Evolutionary conservation across 192 early-diverging fungal species (phyloP), one percentile per base, ranked within the genome.

Genomic region (Gigaspora rosea): DNA sequence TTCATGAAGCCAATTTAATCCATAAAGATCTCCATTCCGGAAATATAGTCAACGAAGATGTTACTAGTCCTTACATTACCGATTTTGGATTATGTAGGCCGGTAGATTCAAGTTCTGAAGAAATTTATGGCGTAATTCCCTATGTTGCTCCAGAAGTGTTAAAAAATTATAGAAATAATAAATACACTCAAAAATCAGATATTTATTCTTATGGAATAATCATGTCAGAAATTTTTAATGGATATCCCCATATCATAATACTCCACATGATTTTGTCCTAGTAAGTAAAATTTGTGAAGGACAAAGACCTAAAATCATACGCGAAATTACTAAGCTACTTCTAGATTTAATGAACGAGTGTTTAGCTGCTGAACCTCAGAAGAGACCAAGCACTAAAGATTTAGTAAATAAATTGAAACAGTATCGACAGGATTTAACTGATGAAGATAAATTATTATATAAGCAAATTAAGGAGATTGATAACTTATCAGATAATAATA

Each of bases 21-120:
- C 84, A 85, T 67, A 69, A 79, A 15, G 82, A 85, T 69, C 73
- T 85, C 8, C 84, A 85, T 73, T 77, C 73, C 66, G 82, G 82
- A n/a, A 85, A 85, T 70, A 85, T 85, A 32, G 52, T 83, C 74
- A 81, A 78, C 36, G 64, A 78, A 58, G 2, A 10, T 73, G 9
- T 3, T 8, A 27, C 16, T 20, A 8, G 2, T 48, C 63, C 71
- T 73, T 57, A 72, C 56, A 77, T 80, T 78, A 64, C 77, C 73
- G 33, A 80, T 81, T 52, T 81, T 75, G 72, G 78, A 78, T 67
- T 80, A 56, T 49, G 72, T 72, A 8, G 77, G 57, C 27, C 79
- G 70, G 59, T 62, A 13, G 1, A 0, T 48, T 22, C 8, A 27
- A 12, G n/a, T 13, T 22, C 22, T 13, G 36, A 62, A 4, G n/a